phyloP scores from a whole-genome alignment of 495 filamentous ascomycete species.

The Podospora bellae-mahoneyi region DNA sequence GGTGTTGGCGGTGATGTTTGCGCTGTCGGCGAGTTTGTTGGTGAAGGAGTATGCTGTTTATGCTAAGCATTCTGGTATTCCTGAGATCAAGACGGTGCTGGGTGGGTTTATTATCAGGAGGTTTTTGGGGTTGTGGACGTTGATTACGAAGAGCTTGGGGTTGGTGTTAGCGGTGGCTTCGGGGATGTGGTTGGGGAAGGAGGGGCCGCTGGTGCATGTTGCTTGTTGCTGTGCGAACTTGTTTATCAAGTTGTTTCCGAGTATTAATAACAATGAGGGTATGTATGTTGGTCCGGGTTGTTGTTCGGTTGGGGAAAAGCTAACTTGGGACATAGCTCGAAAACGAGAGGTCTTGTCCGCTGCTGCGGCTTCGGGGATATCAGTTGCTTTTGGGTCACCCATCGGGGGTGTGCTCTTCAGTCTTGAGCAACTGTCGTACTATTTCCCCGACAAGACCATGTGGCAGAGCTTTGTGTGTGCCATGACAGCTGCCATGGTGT shows the following conservation, averaged over 20 bases:
- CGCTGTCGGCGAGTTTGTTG: constrained; percentile 69
- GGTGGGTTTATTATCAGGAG: constrained; percentile 90
- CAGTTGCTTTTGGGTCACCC: constrained; percentile 94
- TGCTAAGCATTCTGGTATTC: constrained; percentile 94
- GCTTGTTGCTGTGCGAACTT: constrained; percentile 96
- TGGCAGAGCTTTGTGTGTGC: constrained; percentile 99
- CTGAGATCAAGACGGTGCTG: constrained; percentile 95
- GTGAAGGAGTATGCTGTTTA: constrained; percentile 82
- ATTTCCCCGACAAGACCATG: constrained; percentile 99
- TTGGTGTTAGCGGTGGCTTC: constrained; percentile 91
- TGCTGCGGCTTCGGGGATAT: constrained; percentile 90
- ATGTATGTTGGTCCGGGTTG: constrained; percentile 13
- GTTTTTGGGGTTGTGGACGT: constrained; percentile 91
- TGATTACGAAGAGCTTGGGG: constrained; percentile 87
- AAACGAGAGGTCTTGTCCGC: constrained; percentile 96
- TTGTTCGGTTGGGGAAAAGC: constrained; percentile 9
- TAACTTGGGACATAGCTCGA: constrained; percentile 55
- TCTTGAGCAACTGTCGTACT: constrained; percentile 94
- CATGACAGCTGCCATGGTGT: constrained; percentile 91
- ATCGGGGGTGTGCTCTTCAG: constrained; percentile 93
- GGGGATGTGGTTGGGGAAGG: constrained; percentile 97
- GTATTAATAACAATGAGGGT: constrained; percentile 88
- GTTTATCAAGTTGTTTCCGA: constrained; percentile 85
- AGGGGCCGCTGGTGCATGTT: constrained; percentile 94
- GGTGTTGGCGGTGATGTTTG: constrained; percentile 78